Evolutionary conservation across 2,329 filamentous ascomycete genomes (phyloP), one percentile per base, ranked within the genome.

Genomic region (Fusarium tricinctum): DNA sequence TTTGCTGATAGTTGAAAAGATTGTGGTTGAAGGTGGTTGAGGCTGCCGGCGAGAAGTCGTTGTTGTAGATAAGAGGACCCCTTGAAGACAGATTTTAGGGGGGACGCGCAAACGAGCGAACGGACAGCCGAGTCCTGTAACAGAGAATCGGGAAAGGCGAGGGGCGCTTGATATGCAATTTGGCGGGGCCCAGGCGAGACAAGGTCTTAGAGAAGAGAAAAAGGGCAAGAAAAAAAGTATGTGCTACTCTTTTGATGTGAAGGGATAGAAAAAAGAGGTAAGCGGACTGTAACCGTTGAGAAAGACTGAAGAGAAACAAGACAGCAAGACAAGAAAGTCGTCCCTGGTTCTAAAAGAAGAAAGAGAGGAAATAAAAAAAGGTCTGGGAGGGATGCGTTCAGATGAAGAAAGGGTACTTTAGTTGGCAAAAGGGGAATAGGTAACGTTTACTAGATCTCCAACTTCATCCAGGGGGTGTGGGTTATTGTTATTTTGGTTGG

Each of bases 61-160:
- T 45, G 63, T 71, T 58, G 66, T 70, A 57, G 69, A 68, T 69
- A 75, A 72, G 63, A 66, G 62, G 62, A 49, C 61, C 66, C 66
- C 71, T 71, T 69, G 64, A 74, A 69, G 71, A 75, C 69, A 75
- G 70, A 74, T 76, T 75, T 75, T 74, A 71, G 73, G 75, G 75
- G 67, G 73, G 74, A 75, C 73, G 75, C 75, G 78, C 76, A 77
- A 80, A 79, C 76, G 78, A 80, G 75, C 66, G 78, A 77, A 78
- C 78, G 76, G 77, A 80, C 77, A 73, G 69, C 72, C 70, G 73
- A 75, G 75, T 76, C 73, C 73, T 75, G 72, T 69, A 75, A 67
- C 65, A 67, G 71, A 52, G 67, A 62, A 67, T 64, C 62, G 52
- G 54, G 54, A 68, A 72, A 71, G 71, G 74, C 70, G 74, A 75